Base-by-base conservation (phyloP, 352 stramenopile species). In the Blastocystis sp. region DNA sequence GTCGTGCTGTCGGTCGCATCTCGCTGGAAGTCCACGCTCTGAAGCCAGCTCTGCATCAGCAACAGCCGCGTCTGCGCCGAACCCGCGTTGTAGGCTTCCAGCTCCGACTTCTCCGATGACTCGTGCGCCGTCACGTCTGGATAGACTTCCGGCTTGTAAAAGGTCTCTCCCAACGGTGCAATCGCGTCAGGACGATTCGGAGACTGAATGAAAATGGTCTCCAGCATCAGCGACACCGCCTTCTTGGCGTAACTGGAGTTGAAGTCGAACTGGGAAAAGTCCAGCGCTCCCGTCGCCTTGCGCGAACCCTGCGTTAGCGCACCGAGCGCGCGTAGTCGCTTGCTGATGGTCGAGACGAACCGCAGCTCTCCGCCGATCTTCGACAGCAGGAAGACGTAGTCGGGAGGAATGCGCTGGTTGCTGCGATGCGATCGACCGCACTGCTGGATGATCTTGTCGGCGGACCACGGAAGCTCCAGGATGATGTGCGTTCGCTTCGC, bases 401-500 rank as follows among this genome's bases (percentile, higher is more conserved):
- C 73, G 18, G 73, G 73, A 64, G 73, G 49, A 4, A 84, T 46
- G 16, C 49, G 29, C 48, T 84, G 73, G 24, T 84, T 84, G 38
- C 54, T 73, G 7, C 73, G 54, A 40, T 84, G 54, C 11, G 42
- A 65, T 7, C 73, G 51, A 6, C 73, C 73, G 48, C 73, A 84
- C 27, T 84, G 73, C 38, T 84, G 73, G 38, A 84, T 84, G 27
- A 73, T 34, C n/a, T 84, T 93, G 61, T 93, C 90, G n/a, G 91
- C 90, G 3, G 88, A 88, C 89, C 89, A 91, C 0, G 89, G 88
- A 18, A 87, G 40, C 87, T 95, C 92, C 21, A 95, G 88, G 24
- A 91, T 95, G 51, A 93, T 92, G 87, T 95, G 92, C 29, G 94
- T 88, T 7, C 92, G 87, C 14, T 91, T 76, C 24, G 86, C 87